These are phyloP conservation scores for Rhododendron mucronatum DNA, from an alignment of 148 eudicot genomes.

Conservation along the genomic window DNA sequence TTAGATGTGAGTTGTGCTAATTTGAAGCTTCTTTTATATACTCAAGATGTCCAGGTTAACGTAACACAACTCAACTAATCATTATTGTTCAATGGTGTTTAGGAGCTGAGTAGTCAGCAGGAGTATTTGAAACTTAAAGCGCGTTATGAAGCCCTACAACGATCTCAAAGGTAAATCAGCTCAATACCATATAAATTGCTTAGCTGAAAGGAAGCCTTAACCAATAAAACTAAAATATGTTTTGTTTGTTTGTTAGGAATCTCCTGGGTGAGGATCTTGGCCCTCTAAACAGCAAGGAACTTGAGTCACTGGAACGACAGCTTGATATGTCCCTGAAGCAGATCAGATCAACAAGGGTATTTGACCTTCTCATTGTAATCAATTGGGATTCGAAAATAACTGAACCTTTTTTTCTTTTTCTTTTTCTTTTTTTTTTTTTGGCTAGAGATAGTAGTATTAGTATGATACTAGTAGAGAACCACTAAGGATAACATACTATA, in stretches of 20 bases:
- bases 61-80: too few species aligned
- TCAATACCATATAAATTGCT: background rate
- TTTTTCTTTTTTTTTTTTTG: too few species aligned
- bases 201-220: background rate
- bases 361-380: background rate
- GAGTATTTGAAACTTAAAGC: slow-evolving; percentile 85
- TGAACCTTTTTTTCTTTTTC: background rate
- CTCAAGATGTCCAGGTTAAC: too few species aligned
- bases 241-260: slow-evolving; percentile 40
- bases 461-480: background rate
- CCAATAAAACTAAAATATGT: background rate
- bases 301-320: slow-evolving; percentile 83
- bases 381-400: background rate
- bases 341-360: slow-evolving; percentile 79
- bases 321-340: slow-evolving; percentile 87
- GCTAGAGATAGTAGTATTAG: background rate
- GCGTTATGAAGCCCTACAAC: slow-evolving; percentile 61
- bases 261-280: slow-evolving; percentile 97
- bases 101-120: slow-evolving; percentile 86
- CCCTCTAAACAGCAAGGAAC: slow-evolving; percentile 80
- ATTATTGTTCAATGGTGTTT: background rate
- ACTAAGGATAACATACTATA: too few species aligned
- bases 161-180: slow-evolving; percentile 52
- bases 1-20: too few species aligned
- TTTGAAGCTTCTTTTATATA: too few species aligned